Conservation (phyloP, 306 rosid species). For the Crotalaria pallida region DNA sequence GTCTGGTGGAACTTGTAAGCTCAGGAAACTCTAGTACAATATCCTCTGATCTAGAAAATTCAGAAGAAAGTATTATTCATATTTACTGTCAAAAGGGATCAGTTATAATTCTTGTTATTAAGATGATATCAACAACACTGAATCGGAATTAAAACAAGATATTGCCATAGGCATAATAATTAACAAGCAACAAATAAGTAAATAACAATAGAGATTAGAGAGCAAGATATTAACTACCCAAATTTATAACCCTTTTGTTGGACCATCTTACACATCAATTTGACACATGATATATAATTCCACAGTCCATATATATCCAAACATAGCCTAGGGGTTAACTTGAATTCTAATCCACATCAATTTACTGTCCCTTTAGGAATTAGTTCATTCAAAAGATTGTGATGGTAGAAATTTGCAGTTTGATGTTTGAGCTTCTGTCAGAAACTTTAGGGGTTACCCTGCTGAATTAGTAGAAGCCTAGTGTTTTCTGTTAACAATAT, state of each 20-base stretch:
- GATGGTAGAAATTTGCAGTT: not conserved
- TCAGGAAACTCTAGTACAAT: slow-evolving; percentile 79
- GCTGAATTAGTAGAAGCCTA: not conserved
- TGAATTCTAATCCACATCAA: too few species aligned
- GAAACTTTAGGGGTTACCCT: not conserved
- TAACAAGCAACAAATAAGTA: too few species aligned
- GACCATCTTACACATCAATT: not conserved
- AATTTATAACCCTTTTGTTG: not conserved
- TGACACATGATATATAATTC: not conserved
- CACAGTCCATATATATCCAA: too few species aligned
- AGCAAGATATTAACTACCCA: not conserved
- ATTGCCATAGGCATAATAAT: not conserved
- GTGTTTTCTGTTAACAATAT: not conserved
- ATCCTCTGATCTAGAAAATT: slow-evolving; percentile 37
- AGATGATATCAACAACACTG: not conserved
- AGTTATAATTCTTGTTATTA: not conserved
- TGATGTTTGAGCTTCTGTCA: not conserved
- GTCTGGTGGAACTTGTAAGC: slow-evolving; percentile 85
- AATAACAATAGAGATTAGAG: not conserved
- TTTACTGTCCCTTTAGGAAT: not conserved
- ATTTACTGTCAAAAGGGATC: not conserved
- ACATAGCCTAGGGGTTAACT: too few species aligned
- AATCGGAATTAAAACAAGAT: not conserved
- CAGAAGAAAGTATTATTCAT: not conserved
- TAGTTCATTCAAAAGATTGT: not conserved